Evolutionary conservation across 768 basidiomycete species (phyloP).

Genomic region (Leucosporidium creatinivorum): DNA sequence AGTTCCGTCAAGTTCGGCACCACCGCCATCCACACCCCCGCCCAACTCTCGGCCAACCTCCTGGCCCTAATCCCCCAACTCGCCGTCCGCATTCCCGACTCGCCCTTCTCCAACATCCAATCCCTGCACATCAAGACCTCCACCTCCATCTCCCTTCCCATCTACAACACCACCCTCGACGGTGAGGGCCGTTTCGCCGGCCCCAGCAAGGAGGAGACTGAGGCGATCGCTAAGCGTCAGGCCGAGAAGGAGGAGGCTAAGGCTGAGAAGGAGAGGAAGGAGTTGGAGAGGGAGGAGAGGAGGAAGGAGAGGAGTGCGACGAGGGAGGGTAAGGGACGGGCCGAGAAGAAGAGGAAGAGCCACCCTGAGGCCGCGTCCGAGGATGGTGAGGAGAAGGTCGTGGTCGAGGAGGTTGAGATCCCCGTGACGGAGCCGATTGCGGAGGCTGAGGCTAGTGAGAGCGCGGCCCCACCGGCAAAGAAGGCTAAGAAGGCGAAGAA

Average conservation of each 20-base stretch:
- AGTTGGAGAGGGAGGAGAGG: constrained; percentile 21
- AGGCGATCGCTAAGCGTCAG: constrained; percentile 1
- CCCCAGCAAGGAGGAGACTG: constrained; percentile 22
- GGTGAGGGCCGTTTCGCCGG: constrained; percentile 55
- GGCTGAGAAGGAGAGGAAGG: constrained; percentile 16
- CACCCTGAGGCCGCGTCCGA: constrained; percentile 14
- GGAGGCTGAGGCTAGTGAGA: constrained; percentile 1
- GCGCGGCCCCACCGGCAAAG: not conserved
- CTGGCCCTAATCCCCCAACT: constrained; percentile 68
- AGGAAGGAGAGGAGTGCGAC: constrained; percentile 27
- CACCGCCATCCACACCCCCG: constrained; percentile 57
- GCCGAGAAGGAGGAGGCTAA: constrained; percentile 16
- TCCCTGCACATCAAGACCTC: constrained; percentile 84
- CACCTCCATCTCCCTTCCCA: constrained; percentile 72
- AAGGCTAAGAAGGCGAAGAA: constrained; percentile 1
- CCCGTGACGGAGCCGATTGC: not conserved
- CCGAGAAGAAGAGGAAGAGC: constrained; percentile 19
- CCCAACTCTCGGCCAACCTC: constrained; percentile 72
- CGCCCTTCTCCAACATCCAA: constrained; percentile 83
- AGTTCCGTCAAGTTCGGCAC: constrained; percentile 80
- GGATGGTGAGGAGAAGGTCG: constrained; percentile 19
- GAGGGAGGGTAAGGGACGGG: constrained; percentile 25
- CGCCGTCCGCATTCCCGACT: constrained; percentile 55
- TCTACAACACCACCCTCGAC: constrained; percentile 55
- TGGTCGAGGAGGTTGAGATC: constrained; percentile 4